Percentiles rank a stretch among this genome's conserved stretches.
Evolutionary conservation across 345 rosid species (phyloP).

Genomic region (Excoecaria cochinchinensis): DNA sequence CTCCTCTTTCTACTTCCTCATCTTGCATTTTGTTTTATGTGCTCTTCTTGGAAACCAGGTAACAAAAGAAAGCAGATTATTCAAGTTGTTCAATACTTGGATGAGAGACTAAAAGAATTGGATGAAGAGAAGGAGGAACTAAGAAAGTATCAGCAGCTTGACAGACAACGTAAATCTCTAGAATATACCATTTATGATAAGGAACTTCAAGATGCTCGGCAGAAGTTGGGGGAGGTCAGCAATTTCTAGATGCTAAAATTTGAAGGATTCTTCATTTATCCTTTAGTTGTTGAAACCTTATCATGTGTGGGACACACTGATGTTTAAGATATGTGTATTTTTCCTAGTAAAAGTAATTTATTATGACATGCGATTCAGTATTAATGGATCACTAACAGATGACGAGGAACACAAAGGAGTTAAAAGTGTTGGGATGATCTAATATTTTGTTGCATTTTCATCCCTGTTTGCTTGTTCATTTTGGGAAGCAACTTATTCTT

Average conservation of each 20-base stretch:
- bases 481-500: neutral
- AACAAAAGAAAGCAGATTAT: constrained; percentile 94
- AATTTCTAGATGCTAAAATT: constrained; percentile 14
- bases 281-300: neutral
- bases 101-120: constrained; percentile 86
- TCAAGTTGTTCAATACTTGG: constrained; percentile 96
- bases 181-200: constrained; percentile 95
- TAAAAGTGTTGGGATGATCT: neutral
- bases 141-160: constrained; percentile 94
- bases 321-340: neutral
- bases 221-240: constrained; percentile 74
- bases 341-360: constrained; percentile 2
- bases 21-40: neutral
- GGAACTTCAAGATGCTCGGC: constrained; percentile 82
- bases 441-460: neutral
- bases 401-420: neutral
- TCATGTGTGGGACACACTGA: neutral
- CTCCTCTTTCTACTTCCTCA: no score
- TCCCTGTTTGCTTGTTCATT: neutral
- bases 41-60: constrained; percentile 43
- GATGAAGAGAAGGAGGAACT: constrained; percentile 99
- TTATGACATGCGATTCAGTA: neutral
- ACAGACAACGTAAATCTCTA: constrained; percentile 89
- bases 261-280: neutral
- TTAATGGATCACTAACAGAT: neutral